Evolutionary conservation across 2,329 filamentous ascomycete genomes (phyloP).

Genomic region (Calonectria ilicicola): DNA sequence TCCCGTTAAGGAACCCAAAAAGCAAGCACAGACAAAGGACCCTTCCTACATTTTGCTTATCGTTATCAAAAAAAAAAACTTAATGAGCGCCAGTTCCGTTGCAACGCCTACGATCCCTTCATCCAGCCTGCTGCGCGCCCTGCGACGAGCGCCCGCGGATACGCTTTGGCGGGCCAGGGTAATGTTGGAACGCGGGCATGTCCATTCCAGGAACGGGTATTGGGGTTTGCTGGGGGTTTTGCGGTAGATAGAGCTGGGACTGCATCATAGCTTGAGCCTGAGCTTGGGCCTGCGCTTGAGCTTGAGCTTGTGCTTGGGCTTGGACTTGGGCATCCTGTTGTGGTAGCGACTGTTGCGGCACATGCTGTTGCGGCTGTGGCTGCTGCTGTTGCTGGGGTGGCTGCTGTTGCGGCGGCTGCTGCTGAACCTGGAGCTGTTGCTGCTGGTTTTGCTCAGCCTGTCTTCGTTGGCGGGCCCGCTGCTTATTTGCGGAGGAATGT

Average conservation of each 20-base stretch:
- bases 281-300: constrained; percentile 35
- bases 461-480: constrained; percentile 40
- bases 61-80: constrained; percentile 1
- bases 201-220: constrained; percentile 44
- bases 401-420: constrained; percentile 40
- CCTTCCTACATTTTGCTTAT: constrained; percentile 12
- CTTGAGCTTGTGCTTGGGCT: constrained; percentile 41
- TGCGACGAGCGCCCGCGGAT: constrained; percentile 44
- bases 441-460: constrained; percentile 41
- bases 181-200: constrained; percentile 46
- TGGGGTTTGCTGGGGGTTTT: constrained; percentile 38
- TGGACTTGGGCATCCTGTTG: constrained; percentile 36
- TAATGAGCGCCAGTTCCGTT: constrained; percentile 27
- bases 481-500: constrained; percentile 40
- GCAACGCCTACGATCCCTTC: constrained; percentile 9
- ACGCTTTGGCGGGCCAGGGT: constrained; percentile 44
- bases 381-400: constrained; percentile 39
- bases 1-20: constrained; percentile 31
- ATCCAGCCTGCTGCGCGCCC: constrained; percentile 33
- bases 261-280: constrained; percentile 44
- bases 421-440: constrained; percentile 40
- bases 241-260: constrained; percentile 44
- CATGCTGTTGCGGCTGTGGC: constrained; percentile 37
- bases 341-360: constrained; percentile 41
- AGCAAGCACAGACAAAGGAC: constrained; percentile 3